Base-by-base conservation (phyloP, 306 rosid genomes). In the Heteromeles arbutifolia region DNA sequence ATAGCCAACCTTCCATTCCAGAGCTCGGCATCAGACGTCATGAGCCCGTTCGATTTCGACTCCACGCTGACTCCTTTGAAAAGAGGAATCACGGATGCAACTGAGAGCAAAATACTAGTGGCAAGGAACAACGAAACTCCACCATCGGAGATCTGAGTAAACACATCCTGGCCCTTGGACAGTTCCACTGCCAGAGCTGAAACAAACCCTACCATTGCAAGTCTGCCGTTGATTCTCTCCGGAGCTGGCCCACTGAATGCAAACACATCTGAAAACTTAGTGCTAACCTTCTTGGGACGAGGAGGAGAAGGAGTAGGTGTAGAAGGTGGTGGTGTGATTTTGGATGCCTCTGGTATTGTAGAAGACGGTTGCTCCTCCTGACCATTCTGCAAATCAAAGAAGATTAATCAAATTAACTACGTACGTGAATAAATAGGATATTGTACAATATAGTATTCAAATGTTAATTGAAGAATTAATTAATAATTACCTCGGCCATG, bases 1-100 rank as follows among this genome's bases (percentile, higher is more conserved):
- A 93, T 91, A 11, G 98, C 98, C 28, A 89, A 52, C 37, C 98
- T 85, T 11, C 97, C 98, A 74, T 93, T 91, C 96, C 93, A 91
- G 2, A 91, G 4, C 80, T 93, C 96, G 0, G 97, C 98, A 58
- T 91, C 79, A 0, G 98, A 93, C 4, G 89, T 75, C 93, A 91
- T 85, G 3, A 89, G 0, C 26, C 89, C 87, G 4, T 82, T 65
- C 0, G 97, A 93, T 4, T 82, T 91, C 0, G 96, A 93, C 75
- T 91, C 98, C 9, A 77, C 96, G 4, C 88, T 89, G 2, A 93
- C 89, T 6, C 98, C 98, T 57, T 67, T 78, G 13, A 87, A 81
- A 8, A 91, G 69, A 10, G 98, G 98, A 61, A 93, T 78, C 73
- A 91, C 22, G 0, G 97, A 93, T 13, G 98, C 98, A 25, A 87